Percentiles rank a stretch among this genome's conserved stretches.
These are phyloP conservation scores for Boletus pseudopeckii DNA, from an alignment of 768 basidiomycete species.

Conservation along the genomic window DNA sequence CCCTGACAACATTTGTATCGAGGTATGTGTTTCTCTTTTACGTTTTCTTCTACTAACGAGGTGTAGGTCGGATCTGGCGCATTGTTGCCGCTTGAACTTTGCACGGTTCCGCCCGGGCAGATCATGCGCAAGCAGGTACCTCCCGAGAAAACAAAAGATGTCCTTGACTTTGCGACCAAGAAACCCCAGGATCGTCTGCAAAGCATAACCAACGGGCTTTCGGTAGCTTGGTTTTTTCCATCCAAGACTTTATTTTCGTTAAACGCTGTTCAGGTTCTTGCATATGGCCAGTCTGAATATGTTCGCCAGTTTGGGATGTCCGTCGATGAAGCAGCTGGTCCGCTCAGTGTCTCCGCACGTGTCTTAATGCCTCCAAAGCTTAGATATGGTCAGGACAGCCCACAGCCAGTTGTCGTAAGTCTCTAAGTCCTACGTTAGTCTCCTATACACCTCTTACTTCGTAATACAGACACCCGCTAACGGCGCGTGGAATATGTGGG, in stretches of 20 bases:
- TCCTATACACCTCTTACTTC: slow-evolving; percentile 1
- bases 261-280: slow-evolving; percentile 43
- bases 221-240: slow-evolving; percentile 32
- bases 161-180: slow-evolving; percentile 67
- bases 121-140: slow-evolving; percentile 72
- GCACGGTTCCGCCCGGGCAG: slow-evolving; percentile 60
- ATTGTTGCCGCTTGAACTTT: slow-evolving; percentile 64
- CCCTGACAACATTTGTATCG: slow-evolving; percentile 65
- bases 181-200: slow-evolving; percentile 53
- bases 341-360: slow-evolving; percentile 59
- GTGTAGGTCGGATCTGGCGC: slow-evolving; percentile 59
- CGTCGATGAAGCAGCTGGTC: slow-evolving; percentile 48
- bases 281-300: slow-evolving; percentile 73
- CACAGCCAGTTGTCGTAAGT: slow-evolving; percentile 55
- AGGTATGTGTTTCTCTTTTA: slow-evolving; percentile 41
- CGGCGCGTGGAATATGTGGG: slow-evolving; percentile 78
- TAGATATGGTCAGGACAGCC: slow-evolving; percentile 58
- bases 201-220: slow-evolving; percentile 52
- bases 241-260: neutral
- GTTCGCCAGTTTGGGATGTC: slow-evolving; percentile 70
- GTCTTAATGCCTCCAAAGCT: slow-evolving; percentile 62
- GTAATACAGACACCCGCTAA: slow-evolving; percentile 50
- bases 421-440: neutral
- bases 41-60: slow-evolving; percentile 20
- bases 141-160: slow-evolving; percentile 56